Evolutionary conservation across 2,329 filamentous ascomycete genomes (phyloP).

Genomic region (Cladosporium austrohemisphaericum): DNA sequence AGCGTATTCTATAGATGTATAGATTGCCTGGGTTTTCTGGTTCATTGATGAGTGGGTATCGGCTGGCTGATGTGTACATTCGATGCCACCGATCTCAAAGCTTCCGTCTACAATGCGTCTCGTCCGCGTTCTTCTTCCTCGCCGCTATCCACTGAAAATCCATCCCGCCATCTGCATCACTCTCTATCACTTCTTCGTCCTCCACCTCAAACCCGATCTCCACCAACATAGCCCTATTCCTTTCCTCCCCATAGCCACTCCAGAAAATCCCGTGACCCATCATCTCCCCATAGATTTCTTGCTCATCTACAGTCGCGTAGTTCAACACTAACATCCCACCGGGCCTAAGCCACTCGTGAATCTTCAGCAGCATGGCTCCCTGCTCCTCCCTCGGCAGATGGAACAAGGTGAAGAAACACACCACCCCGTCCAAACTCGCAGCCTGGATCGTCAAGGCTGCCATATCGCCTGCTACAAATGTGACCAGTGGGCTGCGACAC

Average conservation of each 20-base stretch:
- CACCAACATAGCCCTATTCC: conserved; percentile 35
- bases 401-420: conserved; percentile 26
- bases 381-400: conserved; percentile 27
- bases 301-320: conserved; percentile 23
- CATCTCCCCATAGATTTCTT: conserved; percentile 27
- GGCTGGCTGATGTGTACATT: no score
- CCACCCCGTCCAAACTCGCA: conserved; percentile 20
- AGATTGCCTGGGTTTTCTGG: conserved; percentile 8
- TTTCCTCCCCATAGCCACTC: conserved; percentile 31
- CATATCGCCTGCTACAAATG: conserved; percentile 23
- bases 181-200: conserved; percentile 18
- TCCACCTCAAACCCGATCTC: conserved; percentile 34
- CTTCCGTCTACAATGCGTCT: no score
- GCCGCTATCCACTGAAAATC: conserved; percentile 26
- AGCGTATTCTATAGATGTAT: conserved; percentile 4
- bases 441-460: conserved; percentile 20
- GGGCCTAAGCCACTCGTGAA: conserved; percentile 22
- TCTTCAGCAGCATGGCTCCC: conserved; percentile 19
- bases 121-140: conserved; percentile 14
- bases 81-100: neutral
- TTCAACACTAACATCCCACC: conserved; percentile 24
- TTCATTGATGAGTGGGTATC: no score
- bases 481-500: conserved; percentile 22
- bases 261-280: conserved; percentile 29
- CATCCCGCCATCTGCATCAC: conserved; percentile 23